Evolutionary conservation across 495 filamentous ascomycete species (phyloP).

Genomic region (Lophiotrema nucula): DNA sequence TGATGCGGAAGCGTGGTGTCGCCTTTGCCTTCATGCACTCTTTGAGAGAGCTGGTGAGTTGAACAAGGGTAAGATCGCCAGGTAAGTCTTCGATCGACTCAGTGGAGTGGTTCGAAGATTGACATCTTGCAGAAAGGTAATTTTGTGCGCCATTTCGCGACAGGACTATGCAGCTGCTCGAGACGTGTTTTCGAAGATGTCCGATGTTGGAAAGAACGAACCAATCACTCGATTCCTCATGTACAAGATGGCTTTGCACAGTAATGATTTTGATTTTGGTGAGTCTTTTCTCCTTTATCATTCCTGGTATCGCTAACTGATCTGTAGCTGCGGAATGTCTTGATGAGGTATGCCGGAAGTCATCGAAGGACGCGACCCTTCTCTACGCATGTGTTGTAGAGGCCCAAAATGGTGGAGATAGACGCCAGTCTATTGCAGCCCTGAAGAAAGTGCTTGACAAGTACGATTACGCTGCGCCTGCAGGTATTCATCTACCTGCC

Average conservation of each 20-base stretch:
- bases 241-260: slow-evolving; percentile 69
- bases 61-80: slow-evolving; percentile 66
- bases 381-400: slow-evolving; percentile 77
- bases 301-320: slow-evolving; percentile 10
- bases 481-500: slow-evolving; percentile 63
- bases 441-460: slow-evolving; percentile 60
- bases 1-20: slow-evolving; percentile 68
- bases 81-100: slow-evolving; percentile 47
- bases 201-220: slow-evolving; percentile 54
- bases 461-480: slow-evolving; percentile 50
- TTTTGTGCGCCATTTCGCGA: slow-evolving; percentile 62
- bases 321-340: slow-evolving; percentile 57
- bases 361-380: slow-evolving; percentile 54
- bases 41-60: slow-evolving; percentile 62
- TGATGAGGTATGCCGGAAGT: slow-evolving; percentile 48
- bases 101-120: slow-evolving; percentile 4
- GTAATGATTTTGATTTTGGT: slow-evolving; percentile 56
- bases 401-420: slow-evolving; percentile 65
- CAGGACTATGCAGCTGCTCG: slow-evolving; percentile 54
- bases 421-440: slow-evolving; percentile 53
- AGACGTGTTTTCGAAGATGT: slow-evolving; percentile 60
- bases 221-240: slow-evolving; percentile 68
- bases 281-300: slow-evolving; percentile 13
- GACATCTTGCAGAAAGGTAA: slow-evolving; percentile 58
- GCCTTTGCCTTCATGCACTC: slow-evolving; percentile 60